Base-by-base conservation (phyloP, 192 early-diverging fungal genomes). In the Rhizoclosmatium sp. region DNA sequence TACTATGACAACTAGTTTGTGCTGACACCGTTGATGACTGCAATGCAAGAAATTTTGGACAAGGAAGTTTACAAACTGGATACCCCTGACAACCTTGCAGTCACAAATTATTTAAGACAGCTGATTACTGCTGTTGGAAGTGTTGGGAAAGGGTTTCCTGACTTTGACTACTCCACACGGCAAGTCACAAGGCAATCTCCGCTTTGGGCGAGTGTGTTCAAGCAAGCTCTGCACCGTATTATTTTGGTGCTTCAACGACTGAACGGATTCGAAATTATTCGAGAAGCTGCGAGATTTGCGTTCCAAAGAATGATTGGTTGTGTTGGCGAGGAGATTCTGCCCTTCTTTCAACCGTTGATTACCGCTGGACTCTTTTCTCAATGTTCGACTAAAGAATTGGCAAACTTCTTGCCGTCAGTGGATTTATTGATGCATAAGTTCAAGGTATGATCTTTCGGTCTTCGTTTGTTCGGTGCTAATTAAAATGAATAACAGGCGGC, bases 231-330 rank as follows among this genome's bases (percentile, higher is more conserved):
- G 51, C 77, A 78, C 61, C 66, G 93, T 3, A 92, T 93, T 76
- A 91, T 91, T 73, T 89, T 94, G 42, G 77, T 70, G 3, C 46
- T 78, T 66, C 67, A 78, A 47, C 40, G 69, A 44, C 56, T 85
- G 56, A 79, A 85, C 72, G 68, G 60, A 21, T 82, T 81, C 64
- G 81, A 82, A n/a, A 59, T 75, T 5, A 84, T 88, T 51, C 76
- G 87, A 62, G 81, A 88, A 65, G 79, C 84, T 60, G 84, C 95
- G 40, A 91, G 84, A 19, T 84, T 80, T 71, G 85, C 95, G n/a
- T 93, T 96, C 79, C 93, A 95, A 78, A 88, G 96, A 42, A 86
- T 97, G 86, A 92, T 97, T 59, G 93, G 91, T 71, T 93, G 94
- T 51, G 87, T 99, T 44, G 97, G 96, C 44, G 83, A 86, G 10